Base-by-base conservation (phyloP, 768 basidiomycete genomes). In the Boletus sp. region DNA sequence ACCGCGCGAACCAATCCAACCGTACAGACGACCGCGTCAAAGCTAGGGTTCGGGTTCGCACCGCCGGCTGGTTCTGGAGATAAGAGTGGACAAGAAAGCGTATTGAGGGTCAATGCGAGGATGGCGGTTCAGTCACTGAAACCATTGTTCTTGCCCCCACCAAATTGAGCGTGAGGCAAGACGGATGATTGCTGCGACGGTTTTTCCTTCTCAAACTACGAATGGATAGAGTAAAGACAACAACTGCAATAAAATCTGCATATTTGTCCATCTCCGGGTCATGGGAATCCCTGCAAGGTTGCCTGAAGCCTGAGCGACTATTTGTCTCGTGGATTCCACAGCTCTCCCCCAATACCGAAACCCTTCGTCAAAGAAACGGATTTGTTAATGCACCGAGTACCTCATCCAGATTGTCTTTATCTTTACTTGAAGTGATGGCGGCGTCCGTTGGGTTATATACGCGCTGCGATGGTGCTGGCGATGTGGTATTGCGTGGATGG, bases 11-110 rank as follows among this genome's bases (percentile, higher is more conserved):
- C 66, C 29, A 79, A 86, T 65, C 75, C 76, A 50, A 72, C 58
- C 7, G 81, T 90, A 35, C 76, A 74, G 37, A 72, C 60, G 24
- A 74, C 80, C 0, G 79, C 85, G 9, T 75, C 74, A 46, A 75
- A 75, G 46, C 69, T 81, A 4, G 81, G 81, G 3, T 57, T 81
- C 66, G 76, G 59, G 3, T 77, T 77, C 42, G 63, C 64, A 3
- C 59, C 68, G 18, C 59, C 52, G 4, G n/a, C 15, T 36, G 28
- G 50, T 18, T 50, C 57, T 3, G 55, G 33, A 24, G 64, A 56
- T n/a, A 54, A 41, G 29, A 52, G 14, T 28, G 55, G 29, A 9
- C 63, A 50, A 40, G 68, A 66, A 15, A 71, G 60, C 17, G 58
- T 59, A 50, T 62, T 75, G 52, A 67, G 70, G 49, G 44, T 28